phyloP scores from a whole-genome alignment of 495 filamentous ascomycete species.

The Penicillium steckii region DNA sequence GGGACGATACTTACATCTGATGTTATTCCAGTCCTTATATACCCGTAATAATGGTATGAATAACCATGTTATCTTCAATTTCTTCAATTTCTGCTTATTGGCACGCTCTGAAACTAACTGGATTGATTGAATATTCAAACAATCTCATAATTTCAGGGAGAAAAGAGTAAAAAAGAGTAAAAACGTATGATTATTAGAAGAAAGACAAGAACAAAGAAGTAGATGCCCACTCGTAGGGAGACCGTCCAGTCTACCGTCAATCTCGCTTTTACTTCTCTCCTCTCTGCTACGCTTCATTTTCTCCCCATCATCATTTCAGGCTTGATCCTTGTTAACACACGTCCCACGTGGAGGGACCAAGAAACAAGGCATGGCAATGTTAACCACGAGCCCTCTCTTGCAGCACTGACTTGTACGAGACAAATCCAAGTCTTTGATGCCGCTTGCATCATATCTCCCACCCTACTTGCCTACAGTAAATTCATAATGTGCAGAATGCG shows the following conservation, averaged over 20 bases:
- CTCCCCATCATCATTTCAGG: neutral
- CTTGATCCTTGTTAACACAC: conserved; percentile 2
- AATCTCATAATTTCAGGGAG: neutral
- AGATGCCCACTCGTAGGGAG: no score
- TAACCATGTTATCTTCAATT: no score
- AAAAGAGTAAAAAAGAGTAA: no score
- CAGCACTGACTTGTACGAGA: neutral
- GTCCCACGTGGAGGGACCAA: neutral
- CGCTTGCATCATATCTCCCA: neutral
- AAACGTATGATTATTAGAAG: no score
- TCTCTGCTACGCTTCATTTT: neutral
- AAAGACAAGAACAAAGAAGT: neutral
- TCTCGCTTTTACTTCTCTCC: neutral
- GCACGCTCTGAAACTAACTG: no score
- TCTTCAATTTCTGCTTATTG: no score
- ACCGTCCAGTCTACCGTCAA: no score
- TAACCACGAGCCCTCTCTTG: neutral
- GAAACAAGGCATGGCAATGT: neutral
- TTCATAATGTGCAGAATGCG: neutral
- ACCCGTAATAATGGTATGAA: no score
- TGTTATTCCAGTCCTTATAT: no score
- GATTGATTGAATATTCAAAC: no score
- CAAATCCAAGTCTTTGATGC: neutral
- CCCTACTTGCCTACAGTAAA: neutral
- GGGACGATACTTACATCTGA: neutral